A percentile compares a stretch with the other conserved stretches of the same genome.
phyloP scores from a whole-genome alignment of 345 rosid genomes.

The Stellera chamaejasme region DNA sequence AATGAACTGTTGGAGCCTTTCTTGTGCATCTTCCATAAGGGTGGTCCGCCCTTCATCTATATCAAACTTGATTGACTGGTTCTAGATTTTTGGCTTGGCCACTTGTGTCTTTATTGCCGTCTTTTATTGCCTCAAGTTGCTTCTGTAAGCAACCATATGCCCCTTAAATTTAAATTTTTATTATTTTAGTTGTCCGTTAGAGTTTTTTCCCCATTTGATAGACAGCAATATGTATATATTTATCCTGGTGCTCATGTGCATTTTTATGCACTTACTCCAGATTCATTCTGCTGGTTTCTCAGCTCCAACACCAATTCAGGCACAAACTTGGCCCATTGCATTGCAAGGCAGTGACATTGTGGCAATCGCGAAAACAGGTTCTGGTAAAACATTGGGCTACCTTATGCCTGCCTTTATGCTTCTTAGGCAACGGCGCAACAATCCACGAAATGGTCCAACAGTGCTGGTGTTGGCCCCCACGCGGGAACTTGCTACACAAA shows the following conservation, averaged over 20 bases:
- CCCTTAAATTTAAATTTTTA: conserved; percentile 24
- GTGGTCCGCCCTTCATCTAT: conserved; percentile 67
- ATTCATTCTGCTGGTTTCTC: conserved; percentile 81
- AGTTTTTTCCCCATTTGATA: not conserved
- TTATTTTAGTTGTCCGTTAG: conserved; percentile 4
- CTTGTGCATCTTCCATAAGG: conserved; percentile 65
- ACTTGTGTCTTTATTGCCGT: conserved; percentile 63
- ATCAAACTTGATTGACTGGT: conserved; percentile 76
- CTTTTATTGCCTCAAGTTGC: conserved; percentile 76
- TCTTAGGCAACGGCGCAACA: conserved; percentile 55
- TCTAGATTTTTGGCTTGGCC: conserved; percentile 60
- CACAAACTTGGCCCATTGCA: conserved; percentile 99
- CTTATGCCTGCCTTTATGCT: conserved; percentile 87
- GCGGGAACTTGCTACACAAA: conserved; percentile 95
- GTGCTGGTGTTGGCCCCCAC: conserved; percentile 93
- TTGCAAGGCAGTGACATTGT: conserved; percentile 81
- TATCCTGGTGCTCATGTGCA: conserved; percentile 10
- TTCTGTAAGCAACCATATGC: conserved; percentile 73
- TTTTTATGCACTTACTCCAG: conserved; percentile 31
- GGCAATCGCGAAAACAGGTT: conserved; percentile 98
- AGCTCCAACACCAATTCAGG: conserved; percentile 94
- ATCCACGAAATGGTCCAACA: conserved; percentile 81
- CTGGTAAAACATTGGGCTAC: conserved; percentile 98
- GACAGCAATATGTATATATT: not conserved
- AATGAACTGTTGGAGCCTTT: conserved; percentile 74